A percentile compares a stretch with the other conserved stretches of the same genome.
phyloP scores from a whole-genome alignment of 1,139 yeast genomes.

The Eremothecium sinecaudum region DNA sequence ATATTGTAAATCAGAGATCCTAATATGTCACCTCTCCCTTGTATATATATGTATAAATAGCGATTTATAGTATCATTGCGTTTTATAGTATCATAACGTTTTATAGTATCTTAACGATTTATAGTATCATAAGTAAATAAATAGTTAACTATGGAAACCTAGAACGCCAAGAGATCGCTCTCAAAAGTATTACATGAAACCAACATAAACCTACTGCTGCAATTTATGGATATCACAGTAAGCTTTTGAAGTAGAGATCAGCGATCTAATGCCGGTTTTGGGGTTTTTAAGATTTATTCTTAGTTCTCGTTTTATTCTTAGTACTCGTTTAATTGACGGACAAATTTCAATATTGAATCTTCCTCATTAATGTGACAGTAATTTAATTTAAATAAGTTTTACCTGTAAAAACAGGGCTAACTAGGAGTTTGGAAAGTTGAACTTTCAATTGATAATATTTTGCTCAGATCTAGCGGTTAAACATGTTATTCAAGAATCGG shows the following conservation, averaged over 20 bases:
- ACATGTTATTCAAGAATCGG: background rate
- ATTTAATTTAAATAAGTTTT: background rate
- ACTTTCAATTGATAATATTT: background rate
- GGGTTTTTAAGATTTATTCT: slow-evolving; percentile 11
- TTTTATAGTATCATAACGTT: no score
- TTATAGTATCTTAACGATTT: no score
- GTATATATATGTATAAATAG: no score
- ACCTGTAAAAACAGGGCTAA: background rate
- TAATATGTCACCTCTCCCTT: no score
- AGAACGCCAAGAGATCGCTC: no score
- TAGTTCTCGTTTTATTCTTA: background rate
- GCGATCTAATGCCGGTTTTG: slow-evolving; percentile 32
- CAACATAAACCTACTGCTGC: no score
- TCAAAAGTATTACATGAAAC: no score
- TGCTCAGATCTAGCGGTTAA: background rate
- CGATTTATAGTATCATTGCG: no score
- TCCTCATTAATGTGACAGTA: background rate
- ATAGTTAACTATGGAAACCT: no score
- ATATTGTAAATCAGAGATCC: no score
- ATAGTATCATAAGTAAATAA: no score
- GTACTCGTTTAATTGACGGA: background rate
- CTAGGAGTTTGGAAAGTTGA: background rate
- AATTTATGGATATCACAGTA: slow-evolving; percentile 32
- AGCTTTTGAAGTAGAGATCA: slow-evolving; percentile 32
- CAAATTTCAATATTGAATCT: background rate